Evolutionary conservation across 2,329 filamentous ascomycete species (phyloP).

Genomic region (Colletotrichum lindemuthianum): DNA sequence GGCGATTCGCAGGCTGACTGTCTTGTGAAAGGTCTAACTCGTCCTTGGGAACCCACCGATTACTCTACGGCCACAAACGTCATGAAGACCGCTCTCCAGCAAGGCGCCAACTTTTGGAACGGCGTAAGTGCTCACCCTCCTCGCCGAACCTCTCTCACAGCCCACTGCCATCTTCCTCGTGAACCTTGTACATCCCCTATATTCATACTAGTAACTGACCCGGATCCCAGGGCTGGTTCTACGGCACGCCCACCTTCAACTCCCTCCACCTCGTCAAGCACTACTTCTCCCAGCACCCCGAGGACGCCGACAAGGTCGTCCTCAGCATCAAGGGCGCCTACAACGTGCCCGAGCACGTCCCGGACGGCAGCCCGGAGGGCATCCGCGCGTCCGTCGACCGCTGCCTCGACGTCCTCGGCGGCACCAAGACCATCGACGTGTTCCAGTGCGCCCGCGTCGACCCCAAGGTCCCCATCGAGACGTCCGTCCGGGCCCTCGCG

Average conservation of each 20-base stretch:
- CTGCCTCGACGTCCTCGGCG: constrained; percentile 50
- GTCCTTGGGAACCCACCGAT: constrained; percentile 6
- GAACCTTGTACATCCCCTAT: no score
- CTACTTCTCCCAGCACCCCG: constrained; percentile 65
- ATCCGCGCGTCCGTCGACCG: constrained; percentile 63
- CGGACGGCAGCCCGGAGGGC: constrained; percentile 58
- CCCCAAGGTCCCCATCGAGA: constrained; percentile 56
- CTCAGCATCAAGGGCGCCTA: constrained; percentile 65
- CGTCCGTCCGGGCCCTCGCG: constrained; percentile 43
- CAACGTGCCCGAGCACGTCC: constrained; percentile 37
- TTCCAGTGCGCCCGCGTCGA: constrained; percentile 59
- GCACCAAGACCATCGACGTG: constrained; percentile 62
- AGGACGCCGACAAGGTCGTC: constrained; percentile 64
- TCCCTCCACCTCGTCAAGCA: constrained; percentile 61
- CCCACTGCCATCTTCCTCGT: no score
- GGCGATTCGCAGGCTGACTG: no score
- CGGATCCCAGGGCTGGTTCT: constrained; percentile 45
- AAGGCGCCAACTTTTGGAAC: constrained; percentile 36
- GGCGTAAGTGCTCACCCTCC: constrained; percentile 2
- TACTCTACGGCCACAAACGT: constrained; percentile 12
- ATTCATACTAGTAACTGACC: no score
- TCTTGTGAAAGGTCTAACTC: not conserved
- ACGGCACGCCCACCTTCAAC: constrained; percentile 60
- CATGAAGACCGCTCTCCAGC: constrained; percentile 34
- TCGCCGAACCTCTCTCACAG: no score